Evolutionary conservation across 441 rosid genomes (phyloP).

Genomic region (Corymbia calophylla): DNA sequence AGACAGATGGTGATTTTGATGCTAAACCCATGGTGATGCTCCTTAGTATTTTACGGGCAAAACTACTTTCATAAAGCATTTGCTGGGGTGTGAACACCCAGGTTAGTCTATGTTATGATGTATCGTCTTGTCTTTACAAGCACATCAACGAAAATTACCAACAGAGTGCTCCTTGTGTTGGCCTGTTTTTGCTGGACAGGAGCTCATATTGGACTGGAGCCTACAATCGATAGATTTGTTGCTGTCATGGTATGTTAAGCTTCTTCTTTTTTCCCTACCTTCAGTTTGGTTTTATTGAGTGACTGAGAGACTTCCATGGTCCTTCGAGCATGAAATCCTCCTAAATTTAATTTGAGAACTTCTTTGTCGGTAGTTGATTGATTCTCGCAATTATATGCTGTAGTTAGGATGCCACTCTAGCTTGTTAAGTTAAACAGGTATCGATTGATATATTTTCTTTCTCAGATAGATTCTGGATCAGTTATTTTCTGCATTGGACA

Average conservation of each 20-base stretch:
- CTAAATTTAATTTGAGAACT: neutral
- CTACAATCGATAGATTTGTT: neutral
- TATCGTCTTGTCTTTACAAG: neutral
- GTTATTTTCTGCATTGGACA: neutral
- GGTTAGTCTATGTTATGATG: slow-evolving; percentile 27
- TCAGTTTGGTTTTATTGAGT: neutral
- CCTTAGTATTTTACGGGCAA: slow-evolving; percentile 88
- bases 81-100: slow-evolving; percentile 73
- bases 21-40: slow-evolving; percentile 98
- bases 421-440: neutral
- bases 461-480: neutral
- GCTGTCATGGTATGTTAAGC: neutral
- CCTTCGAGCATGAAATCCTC: neutral
- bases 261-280: neutral
- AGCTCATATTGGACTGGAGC: neutral
- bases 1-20: slow-evolving; percentile 92
- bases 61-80: slow-evolving; percentile 91
- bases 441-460: neutral
- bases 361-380: neutral
- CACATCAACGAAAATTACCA: neutral
- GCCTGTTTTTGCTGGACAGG: neutral
- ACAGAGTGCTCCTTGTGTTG: neutral
- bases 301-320: neutral
- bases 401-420: neutral
- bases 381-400: neutral